phyloP scores from a whole-genome alignment of 768 basidiomycete genomes.

The Amanita subjunquillea region DNA sequence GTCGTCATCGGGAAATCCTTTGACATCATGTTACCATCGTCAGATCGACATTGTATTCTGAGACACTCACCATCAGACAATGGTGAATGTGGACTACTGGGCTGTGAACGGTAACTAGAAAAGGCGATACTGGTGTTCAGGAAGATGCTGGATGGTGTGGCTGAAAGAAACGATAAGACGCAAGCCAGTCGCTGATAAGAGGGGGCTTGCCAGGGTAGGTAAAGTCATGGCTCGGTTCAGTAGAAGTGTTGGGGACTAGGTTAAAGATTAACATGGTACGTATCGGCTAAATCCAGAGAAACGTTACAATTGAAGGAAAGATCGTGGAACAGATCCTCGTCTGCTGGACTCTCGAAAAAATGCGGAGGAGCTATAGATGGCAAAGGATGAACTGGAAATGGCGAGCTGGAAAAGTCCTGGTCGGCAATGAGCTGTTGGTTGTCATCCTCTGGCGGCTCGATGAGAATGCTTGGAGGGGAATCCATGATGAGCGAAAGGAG shows the following conservation, averaged over 20 bases:
- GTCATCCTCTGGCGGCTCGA: conserved; percentile 3
- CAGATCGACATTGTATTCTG: background rate
- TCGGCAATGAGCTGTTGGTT: background rate
- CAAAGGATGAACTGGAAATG: background rate
- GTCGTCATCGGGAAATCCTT: conserved; percentile 1
- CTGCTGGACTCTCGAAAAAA: background rate
- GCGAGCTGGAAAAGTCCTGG: background rate
- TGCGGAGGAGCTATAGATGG: background rate
- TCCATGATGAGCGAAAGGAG: background rate
- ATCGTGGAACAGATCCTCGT: background rate
- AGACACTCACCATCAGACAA: background rate
- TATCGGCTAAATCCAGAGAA: background rate
- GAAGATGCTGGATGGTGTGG: background rate
- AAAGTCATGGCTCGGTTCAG: background rate
- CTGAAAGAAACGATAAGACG: background rate
- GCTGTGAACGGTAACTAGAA: background rate
- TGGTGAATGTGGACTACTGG: background rate
- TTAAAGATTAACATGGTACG: background rate
- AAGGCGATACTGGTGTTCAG: background rate
- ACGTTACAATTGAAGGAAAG: background rate
- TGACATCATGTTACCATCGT: background rate
- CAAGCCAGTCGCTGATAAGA: background rate
- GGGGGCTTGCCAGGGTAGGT: background rate
- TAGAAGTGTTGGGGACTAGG: background rate
- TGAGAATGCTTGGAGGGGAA: background rate